These are phyloP conservation scores for Salix purpurea DNA, from an alignment of 345 rosid genomes.

Conservation along the genomic window DNA sequence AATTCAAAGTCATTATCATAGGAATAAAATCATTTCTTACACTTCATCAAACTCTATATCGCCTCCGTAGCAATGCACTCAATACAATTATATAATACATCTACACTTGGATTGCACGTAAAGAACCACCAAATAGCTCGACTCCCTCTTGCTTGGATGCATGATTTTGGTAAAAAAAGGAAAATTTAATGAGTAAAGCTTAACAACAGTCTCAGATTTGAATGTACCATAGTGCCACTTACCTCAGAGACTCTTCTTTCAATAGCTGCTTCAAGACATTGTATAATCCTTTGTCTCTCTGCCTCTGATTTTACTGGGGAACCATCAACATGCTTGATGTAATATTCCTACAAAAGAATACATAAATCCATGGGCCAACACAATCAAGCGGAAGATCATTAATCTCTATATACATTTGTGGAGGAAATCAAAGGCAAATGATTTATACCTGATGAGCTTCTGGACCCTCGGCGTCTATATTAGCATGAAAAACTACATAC, in stretches of 20 bases:
- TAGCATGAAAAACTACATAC: constrained; percentile 86
- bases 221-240: not conserved
- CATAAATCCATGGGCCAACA: not conserved
- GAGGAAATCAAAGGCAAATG: not conserved
- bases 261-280: constrained; percentile 93
- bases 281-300: constrained; percentile 71
- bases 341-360: constrained; percentile 58
- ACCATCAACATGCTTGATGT: constrained; percentile 81
- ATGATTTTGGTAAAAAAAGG: not conserved
- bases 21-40: no score
- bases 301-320: constrained; percentile 82
- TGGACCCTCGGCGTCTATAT: constrained; percentile 63
- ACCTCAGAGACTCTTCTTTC: constrained; percentile 94
- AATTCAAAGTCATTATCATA: no score
- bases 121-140: no score
- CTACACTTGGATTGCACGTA: no score
- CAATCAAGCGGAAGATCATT: not conserved
- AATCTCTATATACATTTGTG: not conserved
- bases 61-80: no score
- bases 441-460: constrained; percentile 69
- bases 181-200: not conserved
- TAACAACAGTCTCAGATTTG: not conserved
- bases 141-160: not conserved
- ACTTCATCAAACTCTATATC: no score
- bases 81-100: no score